Base-by-base conservation (phyloP, 768 basidiomycete species). In the Auricularia auricula-judae region DNA sequence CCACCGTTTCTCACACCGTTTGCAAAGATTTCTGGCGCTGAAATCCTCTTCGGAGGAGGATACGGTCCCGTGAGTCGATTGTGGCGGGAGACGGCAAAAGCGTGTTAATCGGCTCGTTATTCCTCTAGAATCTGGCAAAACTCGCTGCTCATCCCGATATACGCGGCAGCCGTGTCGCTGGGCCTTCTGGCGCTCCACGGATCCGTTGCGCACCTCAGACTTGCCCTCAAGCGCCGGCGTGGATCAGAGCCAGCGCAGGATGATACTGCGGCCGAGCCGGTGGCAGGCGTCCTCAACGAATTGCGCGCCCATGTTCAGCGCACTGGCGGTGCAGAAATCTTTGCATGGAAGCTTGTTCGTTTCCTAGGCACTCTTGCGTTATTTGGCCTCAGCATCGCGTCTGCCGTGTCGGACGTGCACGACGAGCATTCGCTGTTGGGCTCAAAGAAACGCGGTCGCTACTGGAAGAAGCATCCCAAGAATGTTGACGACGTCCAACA, bases 271-370 rank as follows among this genome's bases (percentile, higher is more conserved):
- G 66, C 69, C n/a, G 66, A 54, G 34, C 70, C 70, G 34, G 72
- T 70, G 36, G 64, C 71, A 16, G 76, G 75, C 33, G 61, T 78
- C 42, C 63, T 72, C 36, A 70, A 71, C 33, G 77, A 79, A 61
- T 68, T 79, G 62, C 72, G 72, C 43, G 72, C 68, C 36, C 81
- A 82, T 67, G 70, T 84, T 36, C 62, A 69, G 16, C 67, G 71
- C 12, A 78, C 81, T 63, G 81, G 83, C 3, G 85, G 84, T 10
- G 66, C 70, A 3, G 71, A 72, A 14, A 79, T 83, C 33, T 84
- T 83, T 71, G 69, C 70, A 14, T 80, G 79, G 72, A 81, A 80
- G 66, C 62, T 83, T 36, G 67, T 75, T 1, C 77, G 86, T 29
- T 72, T 84, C 3, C 63, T 81, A 2, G 77, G 77, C 35, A 78